phyloP scores from a whole-genome alignment of 306 rosid genomes.

The Mucuna pruriens region DNA sequence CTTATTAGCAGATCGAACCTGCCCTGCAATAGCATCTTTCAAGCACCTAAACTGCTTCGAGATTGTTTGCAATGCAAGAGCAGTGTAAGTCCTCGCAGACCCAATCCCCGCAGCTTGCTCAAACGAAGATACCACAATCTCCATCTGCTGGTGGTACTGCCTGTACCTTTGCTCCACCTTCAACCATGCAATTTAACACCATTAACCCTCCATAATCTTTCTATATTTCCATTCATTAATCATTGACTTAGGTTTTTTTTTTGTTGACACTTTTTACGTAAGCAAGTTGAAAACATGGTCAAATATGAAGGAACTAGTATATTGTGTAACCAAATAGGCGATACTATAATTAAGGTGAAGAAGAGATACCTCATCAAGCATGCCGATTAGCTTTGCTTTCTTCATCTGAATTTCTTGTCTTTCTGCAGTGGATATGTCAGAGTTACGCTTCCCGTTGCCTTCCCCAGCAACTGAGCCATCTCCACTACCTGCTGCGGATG shows the following conservation, averaged over 20 bases:
- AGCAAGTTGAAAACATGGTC: too few species aligned
- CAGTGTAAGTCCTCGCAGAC: slow-evolving; percentile 85
- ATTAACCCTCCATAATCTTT: not conserved
- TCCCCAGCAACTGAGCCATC: slow-evolving; percentile 59
- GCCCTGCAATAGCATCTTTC: slow-evolving; percentile 86
- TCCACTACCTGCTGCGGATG: slow-evolving; percentile 56
- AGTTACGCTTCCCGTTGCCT: slow-evolving; percentile 56
- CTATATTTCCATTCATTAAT: not conserved
- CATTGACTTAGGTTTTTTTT: too few species aligned
- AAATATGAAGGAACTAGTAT: too few species aligned
- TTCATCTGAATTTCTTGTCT: slow-evolving; percentile 98
- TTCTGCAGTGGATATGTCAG: slow-evolving; percentile 81
- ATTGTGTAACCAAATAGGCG: not conserved
- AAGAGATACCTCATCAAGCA: slow-evolving; percentile 89
- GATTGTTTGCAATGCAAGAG: slow-evolving; percentile 91
- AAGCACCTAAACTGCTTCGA: slow-evolving; percentile 94
- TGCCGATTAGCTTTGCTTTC: slow-evolving; percentile 87
- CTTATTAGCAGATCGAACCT: slow-evolving; percentile 71
- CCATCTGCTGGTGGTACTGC: slow-evolving; percentile 97
- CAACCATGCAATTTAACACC: not conserved
- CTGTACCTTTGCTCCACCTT: slow-evolving; percentile 98
- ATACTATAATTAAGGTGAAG: not conserved
- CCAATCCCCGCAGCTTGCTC: slow-evolving; percentile 92
- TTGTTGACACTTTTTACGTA: too few species aligned
- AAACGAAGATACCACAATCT: slow-evolving; percentile 77